These are phyloP conservation scores for Penicillium sp. DNA, from an alignment of 2,329 filamentous ascomycete genomes.

Conservation along the genomic window DNA sequence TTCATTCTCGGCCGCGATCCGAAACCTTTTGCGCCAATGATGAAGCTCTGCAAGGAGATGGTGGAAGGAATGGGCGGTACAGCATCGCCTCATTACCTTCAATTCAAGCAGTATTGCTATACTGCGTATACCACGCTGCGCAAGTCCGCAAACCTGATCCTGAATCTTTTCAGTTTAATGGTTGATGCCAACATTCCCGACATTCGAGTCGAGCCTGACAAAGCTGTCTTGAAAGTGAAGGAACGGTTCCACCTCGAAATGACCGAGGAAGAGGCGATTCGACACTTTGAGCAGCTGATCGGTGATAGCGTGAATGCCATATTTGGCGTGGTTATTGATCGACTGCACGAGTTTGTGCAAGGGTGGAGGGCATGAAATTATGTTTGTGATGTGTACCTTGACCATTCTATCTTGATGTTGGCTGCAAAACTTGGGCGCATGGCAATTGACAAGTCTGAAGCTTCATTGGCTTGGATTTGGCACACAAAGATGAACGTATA, in stretches of 20 bases:
- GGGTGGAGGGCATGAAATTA: conserved; percentile 69
- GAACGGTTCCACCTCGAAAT: conserved; percentile 92
- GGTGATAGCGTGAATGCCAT: conserved; percentile 87
- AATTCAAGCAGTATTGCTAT: conserved; percentile 95
- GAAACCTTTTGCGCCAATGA: conserved; percentile 93
- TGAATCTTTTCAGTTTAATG: conserved; percentile 97
- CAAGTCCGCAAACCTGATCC: conserved; percentile 85
- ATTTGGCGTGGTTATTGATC: conserved; percentile 92
- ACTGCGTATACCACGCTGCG: conserved; percentile 89
- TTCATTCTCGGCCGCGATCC: conserved; percentile 97
- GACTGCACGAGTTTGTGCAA: conserved; percentile 90
- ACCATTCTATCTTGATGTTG: neutral
- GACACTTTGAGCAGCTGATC: conserved; percentile 85
- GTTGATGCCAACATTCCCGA: conserved; percentile 96
- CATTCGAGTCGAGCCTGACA: conserved; percentile 87
- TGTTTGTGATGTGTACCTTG: neutral
- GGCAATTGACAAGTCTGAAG: neutral
- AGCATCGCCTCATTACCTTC: conserved; percentile 75
- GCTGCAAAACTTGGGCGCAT: neutral
- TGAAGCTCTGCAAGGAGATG: conserved; percentile 98
- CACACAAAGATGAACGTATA: conserved; percentile 10
- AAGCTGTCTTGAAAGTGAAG: conserved; percentile 91
- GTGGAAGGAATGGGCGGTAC: conserved; percentile 96
- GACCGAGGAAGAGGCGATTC: conserved; percentile 86
- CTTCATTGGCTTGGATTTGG: conserved; percentile 1